Evolutionary conservation across 176 grass and related monocot genomes (phyloP), one percentile per base, ranked within the genome.

Genomic region (Neostapfia colusana): DNA sequence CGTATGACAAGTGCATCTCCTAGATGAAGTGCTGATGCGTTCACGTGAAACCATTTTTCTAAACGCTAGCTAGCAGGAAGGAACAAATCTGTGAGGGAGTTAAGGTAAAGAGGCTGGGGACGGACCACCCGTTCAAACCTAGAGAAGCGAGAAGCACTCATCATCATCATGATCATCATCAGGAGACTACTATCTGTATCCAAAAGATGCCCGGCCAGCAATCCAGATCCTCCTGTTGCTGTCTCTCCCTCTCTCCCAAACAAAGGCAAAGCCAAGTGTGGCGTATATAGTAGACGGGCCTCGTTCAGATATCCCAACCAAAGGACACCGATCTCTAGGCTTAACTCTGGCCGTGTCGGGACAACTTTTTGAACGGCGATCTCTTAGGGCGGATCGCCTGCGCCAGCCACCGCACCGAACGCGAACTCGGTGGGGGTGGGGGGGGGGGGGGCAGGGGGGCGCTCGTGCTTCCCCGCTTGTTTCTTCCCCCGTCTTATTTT

Each of bases 291-390:
- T n/a, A 44, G 46, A 16, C 16, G 3, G 46, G 45, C 40, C 63
- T 50, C n/a, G n/a, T n/a, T n/a, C 14, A 67, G 67, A 71, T 64
- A 79, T 72, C 70, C 76, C 81, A 86, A 92, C 79, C 82, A 80
- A 70, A 80, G 79, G 78, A 93, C 86, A 70, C 69, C 86, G 85
- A 93, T 93, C 88, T 91, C 90, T 91, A 93, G 88, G 88, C 67
- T 88, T 84, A 87, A 80, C 85, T 92, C 83, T 85, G 90, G 87
- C 69, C 39, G 74, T 97, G 88, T 91, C 83, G 90, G 86, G 79
- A 63, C 78, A 83, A 73, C 77, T 93, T 93, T 93, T 90, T 93
- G 82, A 85, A 88, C 81, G 55, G 77, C 77, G 92, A 92, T 92
- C 81, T 92, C 80, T 89, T 88, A 76, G 57, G 40, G 20, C 73